Percentiles rank a stretch among this genome's conserved stretches.
phyloP scores from a whole-genome alignment of 305 asterid genomes.

The Coffea humblotiana region DNA sequence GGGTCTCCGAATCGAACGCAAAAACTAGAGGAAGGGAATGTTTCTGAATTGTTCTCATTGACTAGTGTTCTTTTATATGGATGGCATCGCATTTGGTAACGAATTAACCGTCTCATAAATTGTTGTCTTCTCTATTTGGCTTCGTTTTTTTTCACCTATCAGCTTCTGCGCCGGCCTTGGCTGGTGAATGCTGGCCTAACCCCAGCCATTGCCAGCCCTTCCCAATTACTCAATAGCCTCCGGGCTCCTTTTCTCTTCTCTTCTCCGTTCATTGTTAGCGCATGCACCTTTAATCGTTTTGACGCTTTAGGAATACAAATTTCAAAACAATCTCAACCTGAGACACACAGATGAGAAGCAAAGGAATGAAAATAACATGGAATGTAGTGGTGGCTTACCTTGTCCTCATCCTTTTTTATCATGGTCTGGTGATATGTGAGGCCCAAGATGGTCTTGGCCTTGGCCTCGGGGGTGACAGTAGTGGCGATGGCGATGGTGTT shows the following conservation, averaged over 20 bases:
- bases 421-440: conserved; percentile 14
- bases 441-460: conserved; percentile 27
- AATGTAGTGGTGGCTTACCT: conserved; percentile 13
- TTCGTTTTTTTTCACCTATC: conserved; percentile 19
- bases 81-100: not conserved
- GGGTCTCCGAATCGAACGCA: conserved; percentile 12
- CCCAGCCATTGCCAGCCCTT: conserved; percentile 7
- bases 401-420: conserved; percentile 23
- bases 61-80: conserved; percentile 31
- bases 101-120: conserved; percentile 25
- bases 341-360: conserved; percentile 26
- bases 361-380: conserved; percentile 47
- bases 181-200: conserved; percentile 35
- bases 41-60: conserved; percentile 32
- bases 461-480: no score
- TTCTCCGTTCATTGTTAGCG: not conserved
- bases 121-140: conserved; percentile 28
- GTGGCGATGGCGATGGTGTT: conserved; percentile 17
- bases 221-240: not conserved
- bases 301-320: not conserved
- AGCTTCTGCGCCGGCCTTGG: conserved; percentile 53
- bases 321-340: not conserved
- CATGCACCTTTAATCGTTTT: not conserved
- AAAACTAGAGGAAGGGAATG: conserved; percentile 50
- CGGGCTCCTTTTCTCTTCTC: not conserved